These are phyloP conservation scores for Trametes cingulata DNA, from an alignment of 768 basidiomycete species.

Conservation along the genomic window DNA sequence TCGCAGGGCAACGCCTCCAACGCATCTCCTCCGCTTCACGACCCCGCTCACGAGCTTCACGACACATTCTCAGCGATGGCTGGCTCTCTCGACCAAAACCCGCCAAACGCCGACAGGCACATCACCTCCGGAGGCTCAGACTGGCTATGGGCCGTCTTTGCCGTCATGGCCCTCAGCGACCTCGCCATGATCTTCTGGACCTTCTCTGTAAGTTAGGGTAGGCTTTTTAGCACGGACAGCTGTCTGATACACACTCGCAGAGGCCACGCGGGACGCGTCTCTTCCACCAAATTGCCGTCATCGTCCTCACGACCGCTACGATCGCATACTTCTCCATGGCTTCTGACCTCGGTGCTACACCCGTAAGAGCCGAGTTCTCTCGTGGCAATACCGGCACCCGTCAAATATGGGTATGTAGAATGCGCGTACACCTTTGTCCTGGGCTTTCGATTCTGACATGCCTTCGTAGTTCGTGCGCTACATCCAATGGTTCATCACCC, in stretches of 20 bases:
- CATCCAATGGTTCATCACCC: slow-evolving; percentile 59
- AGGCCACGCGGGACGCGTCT: slow-evolving; percentile 43
- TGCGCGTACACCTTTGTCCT: background rate
- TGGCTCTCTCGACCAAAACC: slow-evolving; percentile 34
- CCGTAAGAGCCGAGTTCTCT: slow-evolving; percentile 44
- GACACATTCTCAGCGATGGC: slow-evolving; percentile 6
- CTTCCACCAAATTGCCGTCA: slow-evolving; percentile 51
- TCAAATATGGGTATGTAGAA: slow-evolving; percentile 43
- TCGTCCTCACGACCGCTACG: slow-evolving; percentile 47
- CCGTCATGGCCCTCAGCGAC: slow-evolving; percentile 48
- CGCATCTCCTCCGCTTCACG: background rate
- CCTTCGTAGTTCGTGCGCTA: slow-evolving; percentile 48
- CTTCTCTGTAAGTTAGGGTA: slow-evolving; percentile 31
- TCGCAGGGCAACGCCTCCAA: no score
- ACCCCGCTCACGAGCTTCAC: slow-evolving; percentile 13
- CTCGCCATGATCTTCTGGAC: slow-evolving; percentile 42
- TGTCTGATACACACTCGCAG: slow-evolving; percentile 24
- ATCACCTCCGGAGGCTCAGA: slow-evolving; percentile 49
- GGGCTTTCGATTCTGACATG: background rate
- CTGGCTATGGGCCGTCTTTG: slow-evolving; percentile 59
- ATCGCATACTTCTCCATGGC: slow-evolving; percentile 59
- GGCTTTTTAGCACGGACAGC: background rate
- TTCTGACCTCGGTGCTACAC: slow-evolving; percentile 51
- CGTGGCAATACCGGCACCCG: slow-evolving; percentile 33
- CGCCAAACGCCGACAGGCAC: slow-evolving; percentile 36